Conservation (phyloP, 192 early-diverging fungal species). For the Diversispora epigaea region DNA sequence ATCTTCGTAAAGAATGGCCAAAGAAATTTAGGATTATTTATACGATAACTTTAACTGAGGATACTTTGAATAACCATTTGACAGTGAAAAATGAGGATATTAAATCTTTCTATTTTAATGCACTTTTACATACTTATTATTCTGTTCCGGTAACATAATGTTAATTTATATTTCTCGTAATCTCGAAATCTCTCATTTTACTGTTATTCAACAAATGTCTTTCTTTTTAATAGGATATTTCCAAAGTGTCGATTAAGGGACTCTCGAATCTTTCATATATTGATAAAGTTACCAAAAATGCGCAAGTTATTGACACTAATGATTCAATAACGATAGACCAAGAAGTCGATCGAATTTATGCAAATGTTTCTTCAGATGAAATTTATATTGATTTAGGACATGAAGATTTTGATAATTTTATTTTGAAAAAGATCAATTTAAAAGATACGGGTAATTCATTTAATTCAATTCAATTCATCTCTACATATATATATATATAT, state of each 20-base stretch:
- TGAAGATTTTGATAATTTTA: conserved; percentile 25
- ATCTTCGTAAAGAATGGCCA: conserved; percentile 60
- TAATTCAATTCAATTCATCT: neutral
- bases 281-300: conserved; percentile 69
- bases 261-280: conserved; percentile 61
- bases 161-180: neutral
- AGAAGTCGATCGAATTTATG: conserved; percentile 88
- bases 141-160: conserved; percentile 51
- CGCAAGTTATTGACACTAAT: conserved; percentile 42
- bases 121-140: conserved; percentile 94
- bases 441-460: conserved; percentile 46
- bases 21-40: conserved; percentile 76
- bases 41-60: conserved; percentile 73
- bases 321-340: conserved; percentile 58
- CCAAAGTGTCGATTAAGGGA: conserved; percentile 58
- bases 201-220: neutral
- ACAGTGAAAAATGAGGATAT: conserved; percentile 74
- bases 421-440: conserved; percentile 37
- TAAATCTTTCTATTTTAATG: conserved; percentile 75
- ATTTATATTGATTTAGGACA: conserved; percentile 36
- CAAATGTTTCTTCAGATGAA: conserved; percentile 53
- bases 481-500: neutral
- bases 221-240: conserved; percentile 53
- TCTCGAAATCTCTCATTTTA: conserved; percentile 12
- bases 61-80: conserved; percentile 72